Percentiles rank a stretch among this genome's conserved stretches.
phyloP scores from a whole-genome alignment of 352 stramenopile genomes.

The Globisporangium lucens region DNA sequence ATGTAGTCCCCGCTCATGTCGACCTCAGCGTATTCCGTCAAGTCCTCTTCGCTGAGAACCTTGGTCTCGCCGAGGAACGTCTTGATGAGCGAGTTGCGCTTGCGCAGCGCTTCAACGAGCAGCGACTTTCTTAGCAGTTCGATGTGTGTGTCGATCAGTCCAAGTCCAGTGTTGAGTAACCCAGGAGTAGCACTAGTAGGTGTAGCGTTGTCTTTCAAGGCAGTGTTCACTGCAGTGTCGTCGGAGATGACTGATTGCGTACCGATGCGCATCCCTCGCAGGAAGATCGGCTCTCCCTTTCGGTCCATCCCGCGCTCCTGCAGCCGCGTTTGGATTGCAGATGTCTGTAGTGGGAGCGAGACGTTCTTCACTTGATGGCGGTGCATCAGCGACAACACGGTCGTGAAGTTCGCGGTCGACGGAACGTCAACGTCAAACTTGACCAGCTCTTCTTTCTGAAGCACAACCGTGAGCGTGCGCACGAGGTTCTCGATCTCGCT shows the following conservation, averaged over 20 bases:
- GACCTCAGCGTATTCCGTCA: constrained; percentile 50
- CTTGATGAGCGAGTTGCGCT: constrained; percentile 69
- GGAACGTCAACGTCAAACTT: constrained; percentile 43
- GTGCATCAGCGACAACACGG: constrained; percentile 52
- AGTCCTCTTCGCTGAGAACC: constrained; percentile 40
- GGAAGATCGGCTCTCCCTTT: constrained; percentile 51
- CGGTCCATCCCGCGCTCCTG: constrained; percentile 57
- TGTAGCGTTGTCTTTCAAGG: background rate
- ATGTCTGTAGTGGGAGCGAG: constrained; percentile 34
- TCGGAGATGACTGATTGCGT: constrained; percentile 35
- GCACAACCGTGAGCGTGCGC: constrained; percentile 41
- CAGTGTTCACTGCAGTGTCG: constrained; percentile 3
- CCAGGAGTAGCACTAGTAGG: background rate
- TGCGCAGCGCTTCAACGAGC: constrained; percentile 60
- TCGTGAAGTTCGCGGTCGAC: constrained; percentile 40
- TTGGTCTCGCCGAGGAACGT: constrained; percentile 53
- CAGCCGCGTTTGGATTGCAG: constrained; percentile 40
- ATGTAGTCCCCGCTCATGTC: constrained; percentile 68
- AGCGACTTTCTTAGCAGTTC: constrained; percentile 60
- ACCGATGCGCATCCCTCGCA: constrained; percentile 61
- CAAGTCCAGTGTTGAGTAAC: constrained; percentile 44
- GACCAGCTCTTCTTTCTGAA: constrained; percentile 61
- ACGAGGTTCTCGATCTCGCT: constrained; percentile 60
- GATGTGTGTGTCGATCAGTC: constrained; percentile 63
- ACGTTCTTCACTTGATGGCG: constrained; percentile 56